Evolutionary conservation across 805 yeast genomes (phyloP), one percentile per base, ranked within the genome.

Genomic region (Lipomyces orientalis): DNA sequence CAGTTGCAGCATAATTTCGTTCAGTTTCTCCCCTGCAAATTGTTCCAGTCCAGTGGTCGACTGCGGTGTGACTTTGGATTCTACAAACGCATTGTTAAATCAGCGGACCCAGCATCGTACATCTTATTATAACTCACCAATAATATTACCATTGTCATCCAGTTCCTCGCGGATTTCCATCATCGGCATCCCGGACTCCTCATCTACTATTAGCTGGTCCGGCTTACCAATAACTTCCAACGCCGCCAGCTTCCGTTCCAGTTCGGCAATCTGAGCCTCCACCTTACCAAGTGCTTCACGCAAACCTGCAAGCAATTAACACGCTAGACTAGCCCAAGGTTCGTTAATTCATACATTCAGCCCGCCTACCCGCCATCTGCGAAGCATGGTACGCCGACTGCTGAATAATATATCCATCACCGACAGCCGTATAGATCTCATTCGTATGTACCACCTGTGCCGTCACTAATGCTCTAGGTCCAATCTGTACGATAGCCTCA

Each of bases 151-250:
- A n/a, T 90, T 88, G 0, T 91, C 97, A 77, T 93, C 97, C 51
- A 93, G 77, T 62, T 88, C 90, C 75, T 93, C 98, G 62, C 88
- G 82, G 29, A 93, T 93, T 65, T 93, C 97, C 87, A 92, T 86
- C 31, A 90, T 80, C 0, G 91, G 93, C 1, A 88, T 73, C 0
- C 82, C 86, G 16, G 84, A 87, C 2, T 80, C 86, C 22, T 69
- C 70, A 56, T 68, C 71, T 8, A 66, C 22, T 1, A 66, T 56
- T 1, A 60, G 52, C 19, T 59, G 64, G 35, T 64, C 66, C 5
- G 68, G 58, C 51, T 61, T 62, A 22, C 39, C 55, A 25, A 62
- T 56, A 12, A 60, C 43, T 22, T 64, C 54, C 19, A 69, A 29
- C 33, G 61, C 59, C 25, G 35, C 55, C 58, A 68, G 52, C 64